A percentile compares a stretch with the other conserved stretches of the same genome.
phyloP scores from a whole-genome alignment of 208 protist genomes.

The Wallacemonas sp. region DNA sequence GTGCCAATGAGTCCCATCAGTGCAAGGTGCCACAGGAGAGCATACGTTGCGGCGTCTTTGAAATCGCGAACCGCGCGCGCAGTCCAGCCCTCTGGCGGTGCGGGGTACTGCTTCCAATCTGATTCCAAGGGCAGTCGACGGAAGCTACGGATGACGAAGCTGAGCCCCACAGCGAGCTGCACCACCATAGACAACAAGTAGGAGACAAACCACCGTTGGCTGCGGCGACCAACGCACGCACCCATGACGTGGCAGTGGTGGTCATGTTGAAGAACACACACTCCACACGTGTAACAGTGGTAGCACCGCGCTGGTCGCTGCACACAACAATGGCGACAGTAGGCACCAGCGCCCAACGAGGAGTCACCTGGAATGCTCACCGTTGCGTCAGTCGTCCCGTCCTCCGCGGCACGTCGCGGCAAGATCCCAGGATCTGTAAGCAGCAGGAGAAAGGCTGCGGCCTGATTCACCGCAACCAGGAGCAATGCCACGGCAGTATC shows the following conservation, averaged over 20 bases:
- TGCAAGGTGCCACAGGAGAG: slow-evolving; percentile 12
- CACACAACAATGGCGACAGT: slow-evolving; percentile 37
- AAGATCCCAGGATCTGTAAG: slow-evolving; percentile 5
- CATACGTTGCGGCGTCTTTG: slow-evolving; percentile 15
- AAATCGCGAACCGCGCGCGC: slow-evolving; percentile 9
- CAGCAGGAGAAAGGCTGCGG: neutral
- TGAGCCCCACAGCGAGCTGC: slow-evolving; percentile 25
- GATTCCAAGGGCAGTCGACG: slow-evolving; percentile 20
- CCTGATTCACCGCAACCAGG: neutral
- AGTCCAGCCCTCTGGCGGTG: slow-evolving; percentile 7
- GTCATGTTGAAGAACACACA: slow-evolving; percentile 55
- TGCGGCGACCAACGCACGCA: slow-evolving; percentile 41
- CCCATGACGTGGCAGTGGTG: slow-evolving; percentile 57
- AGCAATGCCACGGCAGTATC: neutral
- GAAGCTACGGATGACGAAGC: slow-evolving; percentile 27
- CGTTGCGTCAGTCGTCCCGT: neutral
- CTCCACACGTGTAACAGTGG: slow-evolving; percentile 55
- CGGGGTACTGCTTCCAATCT: slow-evolving; percentile 13
- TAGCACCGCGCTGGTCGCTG: slow-evolving; percentile 35
- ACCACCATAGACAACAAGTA: slow-evolving; percentile 35
- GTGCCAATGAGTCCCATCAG: slow-evolving; percentile 23
- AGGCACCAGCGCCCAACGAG: neutral
- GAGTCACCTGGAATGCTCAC: neutral
- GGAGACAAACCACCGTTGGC: slow-evolving; percentile 46
- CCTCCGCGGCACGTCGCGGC: neutral